Evolutionary conservation across 2,329 filamentous ascomycete genomes (phyloP).

Genomic region (Beauveria rudraprayagi): DNA sequence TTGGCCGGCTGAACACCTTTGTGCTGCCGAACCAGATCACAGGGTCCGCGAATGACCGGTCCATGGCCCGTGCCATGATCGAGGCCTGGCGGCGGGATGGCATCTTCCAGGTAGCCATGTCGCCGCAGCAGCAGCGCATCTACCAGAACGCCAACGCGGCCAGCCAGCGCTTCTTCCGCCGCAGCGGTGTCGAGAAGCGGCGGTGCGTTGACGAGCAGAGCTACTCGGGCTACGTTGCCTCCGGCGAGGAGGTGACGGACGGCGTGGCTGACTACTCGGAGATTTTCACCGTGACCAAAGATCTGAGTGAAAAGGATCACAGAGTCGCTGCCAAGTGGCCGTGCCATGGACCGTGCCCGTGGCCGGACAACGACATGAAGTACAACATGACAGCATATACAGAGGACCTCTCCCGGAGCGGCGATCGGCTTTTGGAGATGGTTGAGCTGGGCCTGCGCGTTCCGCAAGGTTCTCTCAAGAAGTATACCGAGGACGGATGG

Average conservation of each 20-base stretch:
- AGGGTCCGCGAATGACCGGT: slow-evolving; percentile 24
- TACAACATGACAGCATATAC: slow-evolving; percentile 32
- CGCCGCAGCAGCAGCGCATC: slow-evolving; percentile 23
- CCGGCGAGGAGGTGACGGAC: slow-evolving; percentile 39
- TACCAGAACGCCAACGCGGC: slow-evolving; percentile 29
- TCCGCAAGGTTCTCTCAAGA: slow-evolving; percentile 30
- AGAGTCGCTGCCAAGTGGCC: slow-evolving; percentile 37
- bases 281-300: slow-evolving; percentile 45
- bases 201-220: slow-evolving; percentile 36
- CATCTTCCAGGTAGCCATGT: slow-evolving; percentile 39
- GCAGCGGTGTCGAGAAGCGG: slow-evolving; percentile 29
- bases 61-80: slow-evolving; percentile 33
- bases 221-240: slow-evolving; percentile 42
- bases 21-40: slow-evolving; percentile 30
- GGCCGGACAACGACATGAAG: slow-evolving; percentile 36
- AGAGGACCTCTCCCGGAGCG: slow-evolving; percentile 30
- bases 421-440: slow-evolving; percentile 38
- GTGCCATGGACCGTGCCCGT: slow-evolving; percentile 41
- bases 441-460: slow-evolving; percentile 37
- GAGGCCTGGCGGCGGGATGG: slow-evolving; percentile 35
- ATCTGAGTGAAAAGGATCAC: slow-evolving; percentile 29
- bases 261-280: slow-evolving; percentile 44
- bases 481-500: slow-evolving; percentile 40
- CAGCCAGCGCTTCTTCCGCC: slow-evolving; percentile 32
- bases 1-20: slow-evolving; percentile 32